Evolutionary conservation across 768 basidiomycete species (phyloP).

Genomic region (Tricholoma matsutake): DNA sequence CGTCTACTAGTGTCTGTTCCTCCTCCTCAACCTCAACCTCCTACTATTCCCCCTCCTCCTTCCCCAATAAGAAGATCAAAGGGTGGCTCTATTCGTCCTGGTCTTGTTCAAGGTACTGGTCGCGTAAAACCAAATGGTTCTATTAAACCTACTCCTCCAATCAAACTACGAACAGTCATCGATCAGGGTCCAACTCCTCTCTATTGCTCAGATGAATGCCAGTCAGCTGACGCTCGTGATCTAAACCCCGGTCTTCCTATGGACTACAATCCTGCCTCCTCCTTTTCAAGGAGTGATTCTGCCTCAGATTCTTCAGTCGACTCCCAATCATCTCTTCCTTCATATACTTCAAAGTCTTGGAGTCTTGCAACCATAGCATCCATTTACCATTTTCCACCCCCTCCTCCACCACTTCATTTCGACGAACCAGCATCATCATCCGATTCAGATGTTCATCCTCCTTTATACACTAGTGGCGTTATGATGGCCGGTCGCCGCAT

Average conservation of each 20-base stretch:
- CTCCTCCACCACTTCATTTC: slow-evolving; percentile 51
- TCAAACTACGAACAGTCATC: slow-evolving; percentile 65
- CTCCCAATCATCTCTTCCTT: slow-evolving; percentile 25
- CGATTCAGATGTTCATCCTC: slow-evolving; percentile 22
- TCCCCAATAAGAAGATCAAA: slow-evolving; percentile 23
- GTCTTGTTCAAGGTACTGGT: slow-evolving; percentile 65
- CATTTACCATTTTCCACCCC: slow-evolving; percentile 46
- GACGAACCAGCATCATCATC: slow-evolving; percentile 24
- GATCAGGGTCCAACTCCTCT: slow-evolving; percentile 78
- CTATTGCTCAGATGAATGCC: slow-evolving; percentile 82
- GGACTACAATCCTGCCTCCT: slow-evolving; percentile 42
- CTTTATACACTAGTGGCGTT: slow-evolving; percentile 54
- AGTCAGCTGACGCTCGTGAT: slow-evolving; percentile 52
- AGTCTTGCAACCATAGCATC: slow-evolving; percentile 31
- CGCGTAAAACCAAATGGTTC: slow-evolving; percentile 58
- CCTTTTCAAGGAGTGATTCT: slow-evolving; percentile 26
- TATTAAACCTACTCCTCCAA: slow-evolving; percentile 40
- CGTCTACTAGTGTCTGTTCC: slow-evolving; percentile 52
- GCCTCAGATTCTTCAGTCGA: slow-evolving; percentile 43
- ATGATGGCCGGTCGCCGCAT: slow-evolving; percentile 69
- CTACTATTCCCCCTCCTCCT: slow-evolving; percentile 16
- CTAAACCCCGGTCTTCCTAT: slow-evolving; percentile 38
- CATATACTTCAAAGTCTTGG: slow-evolving; percentile 19
- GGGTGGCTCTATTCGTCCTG: slow-evolving; percentile 36
- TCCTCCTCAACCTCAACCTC: slow-evolving; percentile 25